phyloP scores from a whole-genome alignment of 2,329 filamentous ascomycete species.

The Ophioceras dolichostomum region DNA sequence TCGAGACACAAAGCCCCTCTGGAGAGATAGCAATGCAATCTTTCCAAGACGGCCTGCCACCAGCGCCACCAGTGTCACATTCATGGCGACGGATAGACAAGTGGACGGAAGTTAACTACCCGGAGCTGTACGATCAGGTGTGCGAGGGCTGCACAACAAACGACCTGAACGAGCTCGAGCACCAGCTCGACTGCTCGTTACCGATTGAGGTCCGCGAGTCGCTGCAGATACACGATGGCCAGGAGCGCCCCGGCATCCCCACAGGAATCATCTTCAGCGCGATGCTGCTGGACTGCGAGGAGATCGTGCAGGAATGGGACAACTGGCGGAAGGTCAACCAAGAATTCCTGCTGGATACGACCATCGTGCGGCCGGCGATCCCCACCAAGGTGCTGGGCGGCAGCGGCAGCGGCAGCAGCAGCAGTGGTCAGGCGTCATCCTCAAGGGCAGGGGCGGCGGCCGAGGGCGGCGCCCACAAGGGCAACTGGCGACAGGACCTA shows the following conservation, averaged over 20 bases:
- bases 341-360: slow-evolving; percentile 60
- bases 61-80: slow-evolving; percentile 74
- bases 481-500: slow-evolving; percentile 76
- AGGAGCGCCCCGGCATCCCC: slow-evolving; percentile 82
- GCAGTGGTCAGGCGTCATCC: slow-evolving; percentile 48
- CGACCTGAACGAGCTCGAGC: slow-evolving; percentile 92
- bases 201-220: slow-evolving; percentile 92
- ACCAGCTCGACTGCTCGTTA: slow-evolving; percentile 86
- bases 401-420: slow-evolving; percentile 33
- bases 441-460: slow-evolving; percentile 43
- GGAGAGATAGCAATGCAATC: slow-evolving; percentile 95
- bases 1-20: slow-evolving; percentile 54
- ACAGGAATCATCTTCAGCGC: slow-evolving; percentile 87
- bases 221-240: slow-evolving; percentile 83
- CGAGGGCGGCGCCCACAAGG: slow-evolving; percentile 31
- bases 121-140: slow-evolving; percentile 85
- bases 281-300: slow-evolving; percentile 96
- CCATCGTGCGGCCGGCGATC: slow-evolving; percentile 44
- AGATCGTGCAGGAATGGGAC: slow-evolving; percentile 95
- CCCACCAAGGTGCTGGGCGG: slow-evolving; percentile 63
- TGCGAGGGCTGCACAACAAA: slow-evolving; percentile 87
- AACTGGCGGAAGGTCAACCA: slow-evolving; percentile 93
- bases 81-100: slow-evolving; percentile 91
- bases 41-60: slow-evolving; percentile 83
- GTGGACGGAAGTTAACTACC: slow-evolving; percentile 92